Evolutionary conservation across 2,329 filamentous ascomycete species (phyloP), one percentile per base, ranked within the genome.

Genomic region (Penicillium sp.): DNA sequence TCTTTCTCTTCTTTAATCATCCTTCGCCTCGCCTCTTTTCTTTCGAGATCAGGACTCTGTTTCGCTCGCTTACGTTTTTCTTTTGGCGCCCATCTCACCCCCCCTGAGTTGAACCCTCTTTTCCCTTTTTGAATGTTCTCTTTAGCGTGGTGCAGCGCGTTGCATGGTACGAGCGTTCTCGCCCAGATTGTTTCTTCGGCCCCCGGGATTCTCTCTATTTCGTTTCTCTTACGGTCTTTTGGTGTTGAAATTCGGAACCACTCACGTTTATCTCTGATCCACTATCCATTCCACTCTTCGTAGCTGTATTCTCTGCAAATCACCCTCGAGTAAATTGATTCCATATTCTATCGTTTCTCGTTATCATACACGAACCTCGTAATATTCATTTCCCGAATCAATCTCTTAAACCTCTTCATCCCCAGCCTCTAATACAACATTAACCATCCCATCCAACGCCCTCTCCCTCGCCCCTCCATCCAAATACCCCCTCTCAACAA

Each of bases 61-160:
- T 21, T 13, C 34, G n/a, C 34, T 32, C 29, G 45, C 31, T 46
- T 48, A 31, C 13, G 18, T 18, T 32, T 21, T 48, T 31, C 8
- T 27, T 45, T 36, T 36, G 13, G 31, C 10, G 13, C 34, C 34
- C 13, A n/a, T n/a, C 34, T n/a, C 8, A 3, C n/a, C 14, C 8
- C 11, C n/a, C 14, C 34, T n/a, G 31, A 34, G 7, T 13, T n/a
- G 13, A 34, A 36, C 44, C 27, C 42, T 48, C 18, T 29, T 14
- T 27, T 13, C 38, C 24, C 18, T 11, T 46, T 45, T 51, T 29
- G 53, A 60, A 46, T 55, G 52, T 58, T 43, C 56, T 58, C 54
- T 61, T 52, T 63, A 62, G 61, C 62, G 58, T 63, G 57, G 56
- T 54, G 51, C 54, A 61, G 52, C 48, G 51, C 50, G 56, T 58